Conservation (phyloP, 192 early-diverging fungal genomes). For the Funneliformis geosporum region DNA sequence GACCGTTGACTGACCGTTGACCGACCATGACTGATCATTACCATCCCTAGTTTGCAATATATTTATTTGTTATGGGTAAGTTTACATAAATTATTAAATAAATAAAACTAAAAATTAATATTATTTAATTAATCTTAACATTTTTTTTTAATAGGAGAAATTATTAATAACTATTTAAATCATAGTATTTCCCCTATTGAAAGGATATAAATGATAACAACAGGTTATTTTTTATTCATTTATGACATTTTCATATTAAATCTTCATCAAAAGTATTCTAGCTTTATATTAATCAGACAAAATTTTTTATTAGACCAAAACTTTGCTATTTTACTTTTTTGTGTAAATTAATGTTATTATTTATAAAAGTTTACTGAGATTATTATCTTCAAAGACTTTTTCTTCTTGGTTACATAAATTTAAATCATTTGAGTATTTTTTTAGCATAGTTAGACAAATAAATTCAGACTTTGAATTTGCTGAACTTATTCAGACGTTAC, state of each 20-base stretch:
- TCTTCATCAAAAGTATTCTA: too few species aligned
- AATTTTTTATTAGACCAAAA: neutral
- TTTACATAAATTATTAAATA: too few species aligned
- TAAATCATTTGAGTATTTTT: too few species aligned
- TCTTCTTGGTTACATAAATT: too few species aligned
- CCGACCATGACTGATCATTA: too few species aligned
- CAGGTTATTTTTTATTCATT: slow-evolving; percentile 35
- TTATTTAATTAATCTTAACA: neutral
- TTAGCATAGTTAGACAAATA: too few species aligned
- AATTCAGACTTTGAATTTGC: too few species aligned
- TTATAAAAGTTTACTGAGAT: too few species aligned
- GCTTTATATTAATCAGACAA: neutral
- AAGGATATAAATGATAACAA: slow-evolving; percentile 40
- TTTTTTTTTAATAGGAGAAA: neutral
- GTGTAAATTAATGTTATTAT: too few species aligned
- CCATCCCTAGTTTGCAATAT: neutral
- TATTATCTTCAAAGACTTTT: too few species aligned
- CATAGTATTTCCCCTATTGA: neutral
- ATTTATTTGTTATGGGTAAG: neutral
- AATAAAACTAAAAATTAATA: neutral
- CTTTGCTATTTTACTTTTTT: neutral
- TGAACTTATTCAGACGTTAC: too few species aligned
- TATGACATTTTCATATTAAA: neutral
- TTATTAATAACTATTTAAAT: neutral
- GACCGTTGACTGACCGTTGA: too few species aligned